Evolutionary conservation across 169 alveolate species (phyloP), one percentile per base, ranked within the genome.

Genomic region (Prorocentrum cordatum): DNA sequence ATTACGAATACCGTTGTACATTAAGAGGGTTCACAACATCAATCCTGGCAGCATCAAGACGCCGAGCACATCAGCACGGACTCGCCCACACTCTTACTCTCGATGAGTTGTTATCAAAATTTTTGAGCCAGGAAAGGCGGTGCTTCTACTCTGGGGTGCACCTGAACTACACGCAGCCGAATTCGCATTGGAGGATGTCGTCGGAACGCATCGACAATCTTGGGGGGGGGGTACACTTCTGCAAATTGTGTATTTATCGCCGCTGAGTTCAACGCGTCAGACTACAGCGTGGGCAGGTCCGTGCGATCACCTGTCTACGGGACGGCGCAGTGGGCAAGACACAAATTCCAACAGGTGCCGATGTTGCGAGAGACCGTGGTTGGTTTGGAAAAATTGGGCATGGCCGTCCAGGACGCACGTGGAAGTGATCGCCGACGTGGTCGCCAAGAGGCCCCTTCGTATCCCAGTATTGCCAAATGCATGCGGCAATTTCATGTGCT

Each of bases 111-210:
- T n/a, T n/a, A n/a, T n/a, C n/a, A n/a, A n/a, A n/a, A n/a, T n/a
- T n/a, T n/a, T n/a, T n/a, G n/a, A n/a, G n/a, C n/a, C n/a, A n/a
- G n/a, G n/a, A n/a, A n/a, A n/a, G n/a, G n/a, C n/a, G n/a, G n/a
- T n/a, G n/a, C n/a, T n/a, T n/a, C n/a, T 67, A 67, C 32, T 67
- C 79, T 36, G 79, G 59, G 0, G 79, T 67, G n/a, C 26, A 33
- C 1, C 2, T 67, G 79, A 58, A 67, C 33, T 6, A 31, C 59
- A 1, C 16, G n/a, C n/a, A n/a, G n/a, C n/a, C n/a, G n/a, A n/a
- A 20, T 2, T 36, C 58, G 7, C 24, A 67, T 33, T 67, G 79
- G 79, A 26, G 36, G 10, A 36, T n/a, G 2, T 67, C 79, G 9
- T n/a, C 36, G 59, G 79, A 67, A 67, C 26, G 79, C 24, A 6